Conservation (phyloP, 805 yeast genomes). For the Schwanniomyces sp. region DNA sequence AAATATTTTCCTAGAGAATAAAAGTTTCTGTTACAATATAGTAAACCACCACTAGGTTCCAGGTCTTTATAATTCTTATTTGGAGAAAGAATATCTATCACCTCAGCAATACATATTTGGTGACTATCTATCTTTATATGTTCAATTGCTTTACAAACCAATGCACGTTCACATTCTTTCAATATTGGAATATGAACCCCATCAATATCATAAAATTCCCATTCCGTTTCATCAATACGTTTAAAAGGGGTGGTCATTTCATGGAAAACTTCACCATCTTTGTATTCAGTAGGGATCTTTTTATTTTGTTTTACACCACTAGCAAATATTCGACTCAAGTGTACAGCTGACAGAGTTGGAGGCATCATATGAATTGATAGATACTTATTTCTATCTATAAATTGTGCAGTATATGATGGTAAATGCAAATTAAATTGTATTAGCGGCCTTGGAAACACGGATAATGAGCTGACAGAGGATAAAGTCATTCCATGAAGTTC, state of each 20-base stretch:
- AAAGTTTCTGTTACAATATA: conserved; percentile 64
- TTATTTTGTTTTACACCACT: conserved; percentile 54
- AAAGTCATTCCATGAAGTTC: conserved; percentile 73
- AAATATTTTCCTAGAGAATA: conserved; percentile 44
- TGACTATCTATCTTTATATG: conserved; percentile 73
- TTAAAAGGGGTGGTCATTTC: conserved; percentile 59
- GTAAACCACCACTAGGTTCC: conserved; percentile 56
- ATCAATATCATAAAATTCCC: conserved; percentile 23
- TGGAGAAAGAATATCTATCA: conserved; percentile 51
- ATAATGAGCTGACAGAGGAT: conserved; percentile 81
- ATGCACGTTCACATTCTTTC: conserved; percentile 54
- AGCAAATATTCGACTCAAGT: conserved; percentile 65
- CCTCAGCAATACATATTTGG: conserved; percentile 87
- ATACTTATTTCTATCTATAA: conserved; percentile 53
- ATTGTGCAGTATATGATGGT: conserved; percentile 78
- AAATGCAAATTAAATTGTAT: conserved; percentile 83
- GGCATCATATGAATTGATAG: conserved; percentile 78
- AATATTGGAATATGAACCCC: conserved; percentile 53
- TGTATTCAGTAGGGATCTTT: conserved; percentile 25
- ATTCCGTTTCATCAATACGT: conserved; percentile 28
- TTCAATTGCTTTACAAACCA: conserved; percentile 58
- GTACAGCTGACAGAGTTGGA: conserved; percentile 55
- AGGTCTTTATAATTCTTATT: conserved; percentile 13
- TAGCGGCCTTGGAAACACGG: conserved; percentile 74
- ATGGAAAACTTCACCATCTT: conserved; percentile 39